Base-by-base conservation (phyloP, 306 rosid genomes). In the Coriaria nepalensis region DNA sequence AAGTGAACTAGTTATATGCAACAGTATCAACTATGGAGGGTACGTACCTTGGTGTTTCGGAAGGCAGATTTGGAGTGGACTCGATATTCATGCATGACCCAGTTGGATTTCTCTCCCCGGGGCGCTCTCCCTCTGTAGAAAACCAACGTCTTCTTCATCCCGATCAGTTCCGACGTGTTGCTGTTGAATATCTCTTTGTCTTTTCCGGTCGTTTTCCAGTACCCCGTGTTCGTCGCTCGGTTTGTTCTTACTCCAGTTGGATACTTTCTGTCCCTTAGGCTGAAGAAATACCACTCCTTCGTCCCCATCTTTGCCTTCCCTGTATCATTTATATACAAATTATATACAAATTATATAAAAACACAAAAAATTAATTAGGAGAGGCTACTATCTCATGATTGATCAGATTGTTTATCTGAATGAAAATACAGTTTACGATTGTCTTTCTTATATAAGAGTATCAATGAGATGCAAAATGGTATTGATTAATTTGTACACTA, bases 81-180 rank as follows among this genome's bases (percentile, higher is more conserved):
- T 3, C 84, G 81, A 58, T 73, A 80, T 37, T 80, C 90, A 48
- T 80, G 90, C 81, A 77, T 77, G 41, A 80, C 84, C 90, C 90
- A 80, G 57, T 80, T 77, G 47, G 74, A 70, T 46, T 80, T 80
- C 40, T 77, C 81, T 2, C 90, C 90, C 62, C 77, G 77, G 0
- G 90, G 90, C 5, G 90, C 90, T 45, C 90, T 68, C 0, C 90
- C 90, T 35, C 62, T 43, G 55, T 80, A 80, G 45, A 77, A 80
- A 10, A 80, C 90, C 12, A 80, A 67, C 1, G 90, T 80, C 35
- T 80, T 80, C 84, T 80, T 80, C 90, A 80, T 80, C 0, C 84
- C 90, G 0, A 80, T 76, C 0, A 77, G 47, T 2, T 64, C 65
- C 7, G 59, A 66, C 4, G 81, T 71, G 13, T 68, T 80, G 0